These are phyloP conservation scores for Apiotrichum sp. DNA, from an alignment of 1,284 basidiomycete genomes.

Conservation along the genomic window DNA sequence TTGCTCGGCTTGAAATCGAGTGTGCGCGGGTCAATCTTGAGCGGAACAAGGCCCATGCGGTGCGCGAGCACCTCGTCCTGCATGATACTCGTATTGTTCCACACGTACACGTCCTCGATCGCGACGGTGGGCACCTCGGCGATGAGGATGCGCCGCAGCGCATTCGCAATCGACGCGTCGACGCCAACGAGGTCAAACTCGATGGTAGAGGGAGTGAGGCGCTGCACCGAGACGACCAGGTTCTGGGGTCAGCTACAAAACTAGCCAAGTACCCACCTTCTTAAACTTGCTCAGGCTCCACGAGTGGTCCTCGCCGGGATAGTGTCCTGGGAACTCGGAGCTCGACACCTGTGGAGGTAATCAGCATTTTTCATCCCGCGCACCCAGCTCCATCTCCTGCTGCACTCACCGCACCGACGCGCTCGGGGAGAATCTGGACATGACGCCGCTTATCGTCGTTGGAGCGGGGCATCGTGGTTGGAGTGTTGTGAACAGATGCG, in stretches of 20 bases:
- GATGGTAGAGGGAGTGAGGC: slow-evolving; percentile 71
- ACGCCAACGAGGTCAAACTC: slow-evolving; percentile 96
- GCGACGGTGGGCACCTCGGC: slow-evolving; percentile 92
- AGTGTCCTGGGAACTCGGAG: slow-evolving; percentile 35
- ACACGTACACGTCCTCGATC: slow-evolving; percentile 90
- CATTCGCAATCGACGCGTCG: slow-evolving; percentile 94
- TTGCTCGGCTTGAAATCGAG: slow-evolving; percentile 51
- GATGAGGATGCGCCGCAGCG: slow-evolving; percentile 83
- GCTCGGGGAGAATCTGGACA: slow-evolving; percentile 61
- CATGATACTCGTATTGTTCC: slow-evolving; percentile 92
- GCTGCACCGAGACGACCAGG: slow-evolving; percentile 65
- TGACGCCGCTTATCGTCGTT: slow-evolving; percentile 49
- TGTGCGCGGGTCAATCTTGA: slow-evolving; percentile 73
- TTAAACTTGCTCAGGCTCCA: slow-evolving; percentile 74
- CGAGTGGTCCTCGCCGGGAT: slow-evolving; percentile 71
- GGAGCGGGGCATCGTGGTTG: slow-evolving; percentile 18
- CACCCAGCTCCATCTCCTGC: not conserved
- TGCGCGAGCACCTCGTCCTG: slow-evolving; percentile 92
- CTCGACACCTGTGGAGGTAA: slow-evolving; percentile 11
- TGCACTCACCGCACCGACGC: slow-evolving; percentile 54
- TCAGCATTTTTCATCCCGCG: not conserved
- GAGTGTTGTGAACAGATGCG: not conserved
- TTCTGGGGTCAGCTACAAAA: slow-evolving; percentile 50
- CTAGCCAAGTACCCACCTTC: slow-evolving; percentile 52
- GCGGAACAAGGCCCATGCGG: slow-evolving; percentile 80